phyloP scores from a whole-genome alignment of 2,329 filamentous ascomycete genomes.

The Calonectria hongkongensis region DNA sequence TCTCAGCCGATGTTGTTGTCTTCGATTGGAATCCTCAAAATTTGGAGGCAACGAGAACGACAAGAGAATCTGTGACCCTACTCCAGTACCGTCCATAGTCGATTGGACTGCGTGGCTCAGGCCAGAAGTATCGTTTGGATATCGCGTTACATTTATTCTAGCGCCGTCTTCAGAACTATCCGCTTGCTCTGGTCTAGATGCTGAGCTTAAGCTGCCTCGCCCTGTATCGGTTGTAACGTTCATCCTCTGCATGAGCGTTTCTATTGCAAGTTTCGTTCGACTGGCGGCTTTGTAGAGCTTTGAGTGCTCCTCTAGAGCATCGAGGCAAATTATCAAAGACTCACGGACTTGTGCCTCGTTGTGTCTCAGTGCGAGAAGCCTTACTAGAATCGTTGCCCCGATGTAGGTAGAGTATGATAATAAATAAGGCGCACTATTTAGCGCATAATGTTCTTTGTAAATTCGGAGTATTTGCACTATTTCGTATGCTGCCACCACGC shows the following conservation, averaged over 20 bases:
- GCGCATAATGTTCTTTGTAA: background rate
- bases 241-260: constrained; percentile 17
- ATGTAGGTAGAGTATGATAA: constrained; percentile 6
- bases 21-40: background rate
- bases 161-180: background rate
- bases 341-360: background rate
- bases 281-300: constrained; percentile 8
- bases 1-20: too few relatives aligned
- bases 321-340: background rate
- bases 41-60: background rate
- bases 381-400: background rate
- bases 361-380: constrained; percentile 14
- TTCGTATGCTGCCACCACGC: background rate
- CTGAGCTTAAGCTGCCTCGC: too few relatives aligned
- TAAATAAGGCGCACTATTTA: background rate
- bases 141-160: too few relatives aligned
- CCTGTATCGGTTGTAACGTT: background rate
- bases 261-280: constrained; percentile 6
- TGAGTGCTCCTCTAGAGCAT: constrained; percentile 6
- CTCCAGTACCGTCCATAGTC: background rate
- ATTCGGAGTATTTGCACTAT: constrained; percentile 1
- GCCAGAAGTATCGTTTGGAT: too few relatives aligned
- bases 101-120: too few relatives aligned
- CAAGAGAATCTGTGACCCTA: background rate
- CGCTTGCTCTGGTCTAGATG: background rate